Conservation (phyloP, 768 basidiomycete genomes). For the Lyophyllum atratum region DNA sequence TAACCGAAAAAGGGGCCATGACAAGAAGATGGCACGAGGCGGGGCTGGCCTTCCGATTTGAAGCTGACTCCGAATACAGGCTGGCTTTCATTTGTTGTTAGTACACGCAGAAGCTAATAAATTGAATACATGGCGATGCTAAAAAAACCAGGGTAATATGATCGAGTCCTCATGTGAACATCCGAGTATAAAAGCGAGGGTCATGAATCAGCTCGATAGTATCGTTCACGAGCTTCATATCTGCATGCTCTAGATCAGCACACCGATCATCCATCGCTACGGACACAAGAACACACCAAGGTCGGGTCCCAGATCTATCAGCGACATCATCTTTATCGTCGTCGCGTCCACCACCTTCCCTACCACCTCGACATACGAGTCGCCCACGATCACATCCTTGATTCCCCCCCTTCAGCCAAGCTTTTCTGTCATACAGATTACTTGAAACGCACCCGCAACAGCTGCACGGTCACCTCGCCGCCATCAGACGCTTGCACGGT, state of each 20-base stretch:
- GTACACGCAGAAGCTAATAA: neutral
- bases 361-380: conserved; percentile 66
- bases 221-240: conserved; percentile 63
- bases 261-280: neutral
- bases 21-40: conserved; percentile 81
- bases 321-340: conserved; percentile 55
- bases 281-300: conserved; percentile 50
- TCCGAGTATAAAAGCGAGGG: conserved; percentile 47
- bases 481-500: conserved; percentile 71
- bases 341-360: conserved; percentile 58
- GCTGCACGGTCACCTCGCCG: conserved; percentile 52
- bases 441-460: conserved; percentile 37
- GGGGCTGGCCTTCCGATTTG: conserved; percentile 39
- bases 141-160: neutral
- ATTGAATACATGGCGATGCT: neutral
- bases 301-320: conserved; percentile 58
- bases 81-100: conserved; percentile 1
- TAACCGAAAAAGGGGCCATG: conserved; percentile 80
- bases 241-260: conserved; percentile 28
- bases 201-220: conserved; percentile 64
- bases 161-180: conserved; percentile 37
- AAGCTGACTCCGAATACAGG: neutral
- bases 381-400: conserved; percentile 47
- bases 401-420: neutral
- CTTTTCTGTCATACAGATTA: neutral